Percentiles rank a stretch among this genome's conserved stretches.
Conservation (phyloP, 768 basidiomycete species). For the Clathrus columnatus region DNA sequence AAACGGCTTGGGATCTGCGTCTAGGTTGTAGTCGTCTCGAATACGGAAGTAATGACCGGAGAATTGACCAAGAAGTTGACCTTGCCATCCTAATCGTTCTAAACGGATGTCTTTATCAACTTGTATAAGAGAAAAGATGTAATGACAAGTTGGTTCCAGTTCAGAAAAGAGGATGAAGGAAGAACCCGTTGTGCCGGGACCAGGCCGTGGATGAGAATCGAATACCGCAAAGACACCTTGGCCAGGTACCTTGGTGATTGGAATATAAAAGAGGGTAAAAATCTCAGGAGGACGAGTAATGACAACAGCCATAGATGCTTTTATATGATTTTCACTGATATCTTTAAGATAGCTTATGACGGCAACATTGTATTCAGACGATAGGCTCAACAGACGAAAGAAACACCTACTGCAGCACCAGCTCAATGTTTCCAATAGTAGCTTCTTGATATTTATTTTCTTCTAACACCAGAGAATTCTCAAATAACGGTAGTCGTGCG, state of each 20-base stretch:
- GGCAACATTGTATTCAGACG: neutral
- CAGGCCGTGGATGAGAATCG: constrained; percentile 56
- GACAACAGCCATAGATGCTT: constrained; percentile 32
- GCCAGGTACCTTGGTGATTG: constrained; percentile 19
- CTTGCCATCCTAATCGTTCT: constrained; percentile 49
- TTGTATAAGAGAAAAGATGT: constrained; percentile 39
- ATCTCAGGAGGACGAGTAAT: constrained; percentile 71
- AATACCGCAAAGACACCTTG: constrained; percentile 47
- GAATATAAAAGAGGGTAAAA: constrained; percentile 40
- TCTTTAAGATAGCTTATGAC: neutral
- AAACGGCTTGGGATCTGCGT: constrained; percentile 23
- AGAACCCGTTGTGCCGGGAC: constrained; percentile 47
- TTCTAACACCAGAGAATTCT: constrained; percentile 27
- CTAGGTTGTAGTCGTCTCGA: constrained; percentile 15
- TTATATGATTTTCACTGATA: neutral
- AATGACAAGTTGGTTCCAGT: constrained; percentile 32
- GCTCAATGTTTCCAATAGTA: constrained; percentile 29
- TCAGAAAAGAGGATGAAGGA: constrained; percentile 48
- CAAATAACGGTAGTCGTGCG: constrained; percentile 39
- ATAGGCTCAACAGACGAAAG: neutral
- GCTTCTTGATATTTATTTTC: constrained; percentile 31
- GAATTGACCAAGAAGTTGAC: constrained; percentile 50
- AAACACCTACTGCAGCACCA: constrained; percentile 22
- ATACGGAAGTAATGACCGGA: constrained; percentile 50
- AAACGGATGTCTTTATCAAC: constrained; percentile 37